Conservation (phyloP, 2,329 filamentous ascomycete species). For the Setomelanomma holmii region DNA sequence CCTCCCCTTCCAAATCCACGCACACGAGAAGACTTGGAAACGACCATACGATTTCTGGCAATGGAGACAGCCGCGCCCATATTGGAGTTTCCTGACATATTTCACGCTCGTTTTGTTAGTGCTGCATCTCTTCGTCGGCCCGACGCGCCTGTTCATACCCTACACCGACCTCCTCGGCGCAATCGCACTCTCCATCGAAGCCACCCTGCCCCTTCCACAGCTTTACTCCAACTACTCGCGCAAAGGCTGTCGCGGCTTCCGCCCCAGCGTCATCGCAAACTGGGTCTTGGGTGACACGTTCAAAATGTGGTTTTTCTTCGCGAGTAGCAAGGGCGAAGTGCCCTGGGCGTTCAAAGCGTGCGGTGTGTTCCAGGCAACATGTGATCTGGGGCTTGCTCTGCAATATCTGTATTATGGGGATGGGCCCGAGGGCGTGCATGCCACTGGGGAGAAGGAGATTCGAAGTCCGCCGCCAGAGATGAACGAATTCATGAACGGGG, state of each 20-base stretch:
- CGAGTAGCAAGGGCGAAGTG: conserved; percentile 71
- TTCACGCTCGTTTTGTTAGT: conserved; percentile 67
- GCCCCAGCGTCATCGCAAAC: conserved; percentile 75
- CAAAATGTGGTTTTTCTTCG: conserved; percentile 82
- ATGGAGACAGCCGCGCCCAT: conserved; percentile 76
- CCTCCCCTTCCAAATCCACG: conserved; percentile 66
- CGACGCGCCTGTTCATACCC: conserved; percentile 63
- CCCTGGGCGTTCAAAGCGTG: conserved; percentile 83
- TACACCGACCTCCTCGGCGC: conserved; percentile 76
- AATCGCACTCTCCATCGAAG: conserved; percentile 79
- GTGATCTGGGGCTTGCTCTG: conserved; percentile 75
- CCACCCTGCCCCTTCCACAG: conserved; percentile 81
- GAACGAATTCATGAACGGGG: conserved; percentile 16
- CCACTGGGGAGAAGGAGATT: conserved; percentile 28
- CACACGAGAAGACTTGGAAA: conserved; percentile 45
- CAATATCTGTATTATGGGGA: conserved; percentile 60
- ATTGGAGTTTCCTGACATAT: conserved; percentile 80
- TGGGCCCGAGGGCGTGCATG: conserved; percentile 9
- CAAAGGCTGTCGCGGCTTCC: conserved; percentile 77
- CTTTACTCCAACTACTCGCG: conserved; percentile 73
- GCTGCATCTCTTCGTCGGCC: conserved; percentile 71
- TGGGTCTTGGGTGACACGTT: conserved; percentile 83
- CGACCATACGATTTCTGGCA: conserved; percentile 84
- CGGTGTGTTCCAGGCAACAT: conserved; percentile 79
- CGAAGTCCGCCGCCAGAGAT: conserved; percentile 30